Base-by-base conservation (phyloP, 1,139 yeast species). In the Geotrichum aggregatum region DNA sequence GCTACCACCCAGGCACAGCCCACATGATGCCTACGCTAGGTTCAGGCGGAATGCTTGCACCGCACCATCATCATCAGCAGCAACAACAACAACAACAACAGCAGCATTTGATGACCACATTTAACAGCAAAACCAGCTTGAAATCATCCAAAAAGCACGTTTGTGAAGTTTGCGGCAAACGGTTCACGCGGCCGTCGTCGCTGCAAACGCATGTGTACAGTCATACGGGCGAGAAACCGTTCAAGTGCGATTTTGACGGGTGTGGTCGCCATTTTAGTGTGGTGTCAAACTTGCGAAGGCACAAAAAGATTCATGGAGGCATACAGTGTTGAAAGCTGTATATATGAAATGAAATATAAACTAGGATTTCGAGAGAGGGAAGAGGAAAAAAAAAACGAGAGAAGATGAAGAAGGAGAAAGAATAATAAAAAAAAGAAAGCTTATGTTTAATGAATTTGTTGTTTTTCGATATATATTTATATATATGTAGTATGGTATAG, bases 141-240 rank as follows among this genome's bases (percentile, higher is more conserved):
- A 57, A 66, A 19, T 56, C 61, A 24, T 49, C 60, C 36, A 64
- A 63, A 59, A 64, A 64, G 59, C 72, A 70, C 59, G 66, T 76
- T 47, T 87, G 96, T 66, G 70, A 75, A 28, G 74, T 80, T n/a
- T 88, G 96, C 67, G 76, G 79, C 50, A 87, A 87, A 66, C 80
- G 80, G 47, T 87, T 88, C 71, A 83, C 85, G 50, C 74, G 96
- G 55, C 95, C 96, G 1, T 82, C 88, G 10, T 84, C 92, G 1
- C 72, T 87, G 54, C 84, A 81, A 61, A 87, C 92, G 3, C 96
- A 88, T 69, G 76, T 79, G 69, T 83, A 85, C 65, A 82, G 88
- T 2, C 96, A 88, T 65, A 87, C 96, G 0, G 96, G 96, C 3
- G 92, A 85, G 63, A 86, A 85, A 66, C 87, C 92, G 24, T 86